Base-by-base conservation (phyloP, 352 stramenopile species). In the Phytopythium boreale region DNA sequence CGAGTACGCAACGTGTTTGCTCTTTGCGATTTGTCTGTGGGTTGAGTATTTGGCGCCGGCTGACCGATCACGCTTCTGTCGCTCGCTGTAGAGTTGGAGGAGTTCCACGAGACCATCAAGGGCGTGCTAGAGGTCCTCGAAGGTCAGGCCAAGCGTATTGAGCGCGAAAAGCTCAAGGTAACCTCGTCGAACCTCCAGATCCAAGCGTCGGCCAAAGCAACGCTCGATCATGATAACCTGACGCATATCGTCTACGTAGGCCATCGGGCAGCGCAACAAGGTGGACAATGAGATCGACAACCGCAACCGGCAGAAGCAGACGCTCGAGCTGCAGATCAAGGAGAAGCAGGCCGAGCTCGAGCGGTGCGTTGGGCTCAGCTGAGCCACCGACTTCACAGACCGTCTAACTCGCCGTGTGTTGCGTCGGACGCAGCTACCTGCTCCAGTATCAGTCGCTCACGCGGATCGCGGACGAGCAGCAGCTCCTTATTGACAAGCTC, bases 261-360 rank as follows among this genome's bases (percentile, higher is more conserved):
- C 85, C 22, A 93, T 93, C 63, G 85, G 85, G 0, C 82, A 92
- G 70, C 82, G 85, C 59, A 92, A 93, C 60, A 81, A 82, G 43
- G 83, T 93, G 4, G 83, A 93, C 63, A 89, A 75, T 37, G 83
- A 93, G 58, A 71, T 91, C n/a, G 82, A 93, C 66, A 93, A 92
- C 75, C 80, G 82, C 43, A 89, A 84, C 63, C 83, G 85, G 0
- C 85, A 92, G 61, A 92, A 91, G 76, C 77, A 84, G 59, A 89
- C 90, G 73, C 75, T 92, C 19, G 80, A 92, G 70, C 62, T 90
- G 34, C 68, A 84, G 52, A 92, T 93, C 70, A 92, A 90, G 52
- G 85, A 92, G 61, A 93, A 93, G 62, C 82, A 91, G 60, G 85
- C 85, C 1, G 85, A 93, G 61, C 72, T 93, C 43, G 85, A 93